Conservation (phyloP, 2,329 filamentous ascomycete species). For the Phoma sp. region DNA sequence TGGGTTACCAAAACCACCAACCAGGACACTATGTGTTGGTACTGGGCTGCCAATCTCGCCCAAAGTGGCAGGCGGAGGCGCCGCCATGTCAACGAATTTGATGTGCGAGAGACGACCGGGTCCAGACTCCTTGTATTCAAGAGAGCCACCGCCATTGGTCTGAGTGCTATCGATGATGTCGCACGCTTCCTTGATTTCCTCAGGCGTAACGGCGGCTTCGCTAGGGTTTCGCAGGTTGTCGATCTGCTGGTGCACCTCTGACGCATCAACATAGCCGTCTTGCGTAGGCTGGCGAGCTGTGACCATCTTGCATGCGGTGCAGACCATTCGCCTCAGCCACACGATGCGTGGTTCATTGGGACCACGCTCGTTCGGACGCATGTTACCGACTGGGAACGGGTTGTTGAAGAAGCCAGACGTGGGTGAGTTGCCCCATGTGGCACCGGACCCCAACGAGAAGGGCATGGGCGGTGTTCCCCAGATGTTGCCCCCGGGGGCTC, state of each 20-base stretch:
- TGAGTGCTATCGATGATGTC: constrained; percentile 86
- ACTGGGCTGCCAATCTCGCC: constrained; percentile 59
- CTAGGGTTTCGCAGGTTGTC: constrained; percentile 68
- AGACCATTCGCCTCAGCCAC: constrained; percentile 65
- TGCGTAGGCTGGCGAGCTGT: constrained; percentile 53
- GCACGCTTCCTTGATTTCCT: constrained; percentile 82
- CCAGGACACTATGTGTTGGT: constrained; percentile 52
- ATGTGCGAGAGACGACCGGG: constrained; percentile 49
- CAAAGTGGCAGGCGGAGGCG: constrained; percentile 40
- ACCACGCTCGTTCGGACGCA: constrained; percentile 37
- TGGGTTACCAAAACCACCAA: constrained; percentile 37
- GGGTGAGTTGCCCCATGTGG: constrained; percentile 51
- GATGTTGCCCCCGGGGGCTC: constrained; percentile 43
- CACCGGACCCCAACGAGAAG: constrained; percentile 49
- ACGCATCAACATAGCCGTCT: constrained; percentile 75
- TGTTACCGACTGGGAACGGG: constrained; percentile 37
- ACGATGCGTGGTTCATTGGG: constrained; percentile 39
- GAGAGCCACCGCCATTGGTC: constrained; percentile 85
- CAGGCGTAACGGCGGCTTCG: constrained; percentile 63
- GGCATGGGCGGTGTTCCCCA: constrained; percentile 54
- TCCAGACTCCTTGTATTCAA: constrained; percentile 70
- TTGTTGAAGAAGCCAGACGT: constrained; percentile 44
- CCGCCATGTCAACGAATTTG: constrained; percentile 51
- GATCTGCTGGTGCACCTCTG: constrained; percentile 69
- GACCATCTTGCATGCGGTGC: constrained; percentile 77